phyloP scores from a whole-genome alignment of 495 filamentous ascomycete species.

The Xylaria acuta region DNA sequence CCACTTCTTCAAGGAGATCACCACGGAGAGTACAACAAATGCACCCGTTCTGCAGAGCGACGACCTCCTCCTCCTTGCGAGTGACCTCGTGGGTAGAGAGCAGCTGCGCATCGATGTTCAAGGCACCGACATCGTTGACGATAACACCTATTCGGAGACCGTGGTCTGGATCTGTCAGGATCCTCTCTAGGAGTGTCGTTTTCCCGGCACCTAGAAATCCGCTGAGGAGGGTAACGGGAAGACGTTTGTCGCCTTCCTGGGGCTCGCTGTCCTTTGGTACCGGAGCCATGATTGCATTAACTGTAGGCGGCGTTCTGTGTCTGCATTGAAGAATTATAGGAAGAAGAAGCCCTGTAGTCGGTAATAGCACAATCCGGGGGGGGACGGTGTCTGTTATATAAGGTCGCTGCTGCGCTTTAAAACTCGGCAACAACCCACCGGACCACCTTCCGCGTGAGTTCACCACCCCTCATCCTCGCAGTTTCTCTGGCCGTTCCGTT shows the following conservation, averaged over 20 bases:
- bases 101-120: constrained; percentile 64
- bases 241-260: constrained; percentile 23
- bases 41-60: constrained; percentile 67
- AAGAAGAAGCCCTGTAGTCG: neutral
- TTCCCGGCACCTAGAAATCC: constrained; percentile 58
- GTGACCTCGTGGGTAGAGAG: constrained; percentile 57
- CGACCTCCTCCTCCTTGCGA: constrained; percentile 58
- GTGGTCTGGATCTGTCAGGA: constrained; percentile 57
- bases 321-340: neutral
- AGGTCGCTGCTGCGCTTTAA: neutral
- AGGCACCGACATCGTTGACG: constrained; percentile 63
- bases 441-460: neutral
- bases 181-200: constrained; percentile 63
- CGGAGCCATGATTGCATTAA: neutral
- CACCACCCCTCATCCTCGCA: neutral
- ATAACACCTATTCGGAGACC: constrained; percentile 62
- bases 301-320: neutral
- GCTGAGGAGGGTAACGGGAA: constrained; percentile 40
- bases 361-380: neutral
- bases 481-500: neutral
- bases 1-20: constrained; percentile 62
- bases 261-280: neutral
- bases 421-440: neutral
- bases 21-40: constrained; percentile 68
- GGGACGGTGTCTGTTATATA: neutral